Percentiles rank a stretch among this genome's conserved stretches.
Conservation (phyloP, 2,329 filamentous ascomycete species). For the Niveomyces coronatus region DNA sequence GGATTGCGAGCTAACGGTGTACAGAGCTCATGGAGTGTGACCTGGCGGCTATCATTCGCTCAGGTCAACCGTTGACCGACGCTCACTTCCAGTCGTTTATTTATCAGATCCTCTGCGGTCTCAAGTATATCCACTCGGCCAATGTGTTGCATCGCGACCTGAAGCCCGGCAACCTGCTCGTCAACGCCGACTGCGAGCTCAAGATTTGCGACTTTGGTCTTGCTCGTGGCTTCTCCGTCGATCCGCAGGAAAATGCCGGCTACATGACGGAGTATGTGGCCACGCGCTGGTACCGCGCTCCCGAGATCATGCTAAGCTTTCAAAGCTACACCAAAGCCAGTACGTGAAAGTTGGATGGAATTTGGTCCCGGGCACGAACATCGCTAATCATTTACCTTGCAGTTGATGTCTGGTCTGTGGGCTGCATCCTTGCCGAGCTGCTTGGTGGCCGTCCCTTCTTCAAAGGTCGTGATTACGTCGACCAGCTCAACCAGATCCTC, state of each 20-base stretch:
- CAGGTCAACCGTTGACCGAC: conserved; percentile 92
- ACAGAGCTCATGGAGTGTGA: conserved; percentile 98
- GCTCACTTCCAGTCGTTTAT: conserved; percentile 99
- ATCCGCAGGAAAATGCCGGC: conserved; percentile 94
- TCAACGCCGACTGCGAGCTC: conserved; percentile 97
- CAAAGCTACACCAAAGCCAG: conserved; percentile 99
- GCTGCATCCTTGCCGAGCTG: conserved; percentile 93
- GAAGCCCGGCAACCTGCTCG: conserved; percentile 92
- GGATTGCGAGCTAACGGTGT: neutral
- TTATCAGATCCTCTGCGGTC: conserved; percentile 96
- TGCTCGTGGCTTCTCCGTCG: conserved; percentile 90
- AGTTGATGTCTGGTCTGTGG: conserved; percentile 99
- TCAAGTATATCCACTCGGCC: conserved; percentile 98
- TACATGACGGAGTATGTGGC: conserved; percentile 99
- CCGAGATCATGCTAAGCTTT: conserved; percentile 99
- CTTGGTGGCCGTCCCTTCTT: conserved; percentile 96
- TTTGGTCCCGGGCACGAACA: neutral
- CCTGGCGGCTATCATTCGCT: conserved; percentile 93
- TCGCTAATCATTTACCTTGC: neutral
- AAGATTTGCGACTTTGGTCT: conserved; percentile 99
- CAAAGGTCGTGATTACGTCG: conserved; percentile 97
- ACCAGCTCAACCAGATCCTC: conserved; percentile 98
- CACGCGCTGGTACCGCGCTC: conserved; percentile 88
- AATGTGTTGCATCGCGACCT: conserved; percentile 95
- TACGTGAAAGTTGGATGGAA: conserved; percentile 46